Conservation (phyloP, 163 green algal species). For the Coccomyxa subellipsoidea region DNA sequence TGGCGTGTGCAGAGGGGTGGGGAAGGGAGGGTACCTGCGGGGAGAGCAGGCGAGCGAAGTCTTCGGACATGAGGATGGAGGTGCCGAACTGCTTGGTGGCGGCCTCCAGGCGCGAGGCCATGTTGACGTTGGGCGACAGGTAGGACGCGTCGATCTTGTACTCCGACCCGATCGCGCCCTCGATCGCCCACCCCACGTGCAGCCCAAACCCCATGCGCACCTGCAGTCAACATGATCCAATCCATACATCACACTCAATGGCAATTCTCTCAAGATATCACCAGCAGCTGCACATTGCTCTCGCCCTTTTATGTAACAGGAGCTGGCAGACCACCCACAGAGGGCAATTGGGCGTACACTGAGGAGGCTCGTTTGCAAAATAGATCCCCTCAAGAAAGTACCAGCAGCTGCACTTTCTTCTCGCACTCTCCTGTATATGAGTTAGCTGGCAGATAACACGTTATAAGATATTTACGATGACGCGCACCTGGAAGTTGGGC, state of each 20-base stretch:
- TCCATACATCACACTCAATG: too few relatives aligned
- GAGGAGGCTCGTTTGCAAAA: too few relatives aligned
- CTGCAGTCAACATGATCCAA: constrained; percentile 11
- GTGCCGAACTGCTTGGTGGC: constrained; percentile 95
- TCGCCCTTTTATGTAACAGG: too few relatives aligned
- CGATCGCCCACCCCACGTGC: constrained; percentile 95
- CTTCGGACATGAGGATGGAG: constrained; percentile 75
- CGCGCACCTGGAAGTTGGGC: constrained; percentile 51
- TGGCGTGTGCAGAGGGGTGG: background rate
- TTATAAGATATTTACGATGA: background rate
- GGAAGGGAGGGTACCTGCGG: background rate
- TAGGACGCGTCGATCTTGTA: constrained; percentile 98
- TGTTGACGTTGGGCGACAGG: constrained; percentile 96
- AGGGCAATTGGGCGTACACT: too few relatives aligned
- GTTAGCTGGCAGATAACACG: too few relatives aligned
- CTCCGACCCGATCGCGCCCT: constrained; percentile 92
- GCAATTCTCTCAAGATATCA: too few relatives aligned
- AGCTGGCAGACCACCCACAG: too few relatives aligned
- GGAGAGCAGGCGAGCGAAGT: constrained; percentile 85
- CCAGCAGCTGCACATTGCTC: too few relatives aligned
- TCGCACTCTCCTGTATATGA: too few relatives aligned
- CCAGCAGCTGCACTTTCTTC: too few relatives aligned
- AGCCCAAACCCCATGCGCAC: constrained; percentile 93
- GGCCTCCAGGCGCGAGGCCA: constrained; percentile 89
- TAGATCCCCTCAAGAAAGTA: too few relatives aligned